Conservation (phyloP, 2,329 filamentous ascomycete genomes). For the Xylariales sp. region DNA sequence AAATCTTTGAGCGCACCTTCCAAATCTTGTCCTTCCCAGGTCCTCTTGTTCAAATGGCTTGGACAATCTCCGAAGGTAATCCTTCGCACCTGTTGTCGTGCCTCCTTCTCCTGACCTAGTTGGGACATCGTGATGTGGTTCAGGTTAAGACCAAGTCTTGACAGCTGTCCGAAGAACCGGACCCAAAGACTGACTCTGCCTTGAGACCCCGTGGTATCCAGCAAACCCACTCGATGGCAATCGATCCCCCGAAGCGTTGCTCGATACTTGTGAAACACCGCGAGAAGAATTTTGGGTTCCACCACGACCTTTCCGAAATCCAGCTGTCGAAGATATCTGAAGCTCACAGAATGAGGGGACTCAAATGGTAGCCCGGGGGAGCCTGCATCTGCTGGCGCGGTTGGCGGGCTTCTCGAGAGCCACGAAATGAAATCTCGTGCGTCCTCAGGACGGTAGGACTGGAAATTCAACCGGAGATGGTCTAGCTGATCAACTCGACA, state of each 20-base stretch:
- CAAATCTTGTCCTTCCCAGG: constrained; percentile 30
- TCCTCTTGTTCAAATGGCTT: not conserved
- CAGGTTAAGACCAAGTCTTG: constrained; percentile 28
- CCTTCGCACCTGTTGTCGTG: constrained; percentile 14
- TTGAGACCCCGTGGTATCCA: not conserved
- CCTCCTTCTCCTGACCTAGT: constrained; percentile 12
- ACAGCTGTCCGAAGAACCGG: constrained; percentile 31
- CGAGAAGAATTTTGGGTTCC: constrained; percentile 24
- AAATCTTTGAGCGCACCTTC: constrained; percentile 29
- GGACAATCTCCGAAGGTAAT: constrained; percentile 1
- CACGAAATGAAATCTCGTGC: constrained; percentile 32
- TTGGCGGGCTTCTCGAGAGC: constrained; percentile 22
- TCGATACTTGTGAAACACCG: constrained; percentile 36
- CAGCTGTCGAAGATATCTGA: constrained; percentile 33
- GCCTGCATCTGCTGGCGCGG: not conserved
- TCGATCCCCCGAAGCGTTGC: constrained; percentile 38
- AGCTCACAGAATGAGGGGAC: constrained; percentile 20
- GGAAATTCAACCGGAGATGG: constrained; percentile 51
- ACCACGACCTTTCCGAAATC: constrained; percentile 38
- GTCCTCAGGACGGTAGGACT: constrained; percentile 6
- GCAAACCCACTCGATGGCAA: constrained; percentile 38
- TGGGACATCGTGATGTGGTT: constrained; percentile 26
- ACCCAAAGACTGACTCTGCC: constrained; percentile 33
- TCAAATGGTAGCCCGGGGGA: not conserved
- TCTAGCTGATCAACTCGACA: constrained; percentile 35